A percentile compares a stretch with the other conserved stretches of the same genome.
Conservation (phyloP, 2,329 filamentous ascomycete species). For the Trichoderma pleuroti region DNA sequence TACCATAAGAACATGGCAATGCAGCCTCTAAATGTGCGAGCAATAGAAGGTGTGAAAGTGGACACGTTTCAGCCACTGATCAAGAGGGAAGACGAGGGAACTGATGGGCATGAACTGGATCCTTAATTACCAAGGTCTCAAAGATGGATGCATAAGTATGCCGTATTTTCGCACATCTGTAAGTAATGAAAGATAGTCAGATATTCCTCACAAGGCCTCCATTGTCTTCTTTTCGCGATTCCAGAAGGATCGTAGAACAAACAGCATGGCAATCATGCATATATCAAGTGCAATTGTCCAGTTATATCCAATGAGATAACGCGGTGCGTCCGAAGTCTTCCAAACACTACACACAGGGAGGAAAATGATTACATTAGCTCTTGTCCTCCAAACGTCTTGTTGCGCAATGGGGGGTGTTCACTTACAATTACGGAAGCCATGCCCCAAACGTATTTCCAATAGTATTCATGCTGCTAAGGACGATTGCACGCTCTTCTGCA, state of each 20-base stretch:
- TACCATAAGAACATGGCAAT: slow-evolving; percentile 27
- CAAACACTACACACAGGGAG: slow-evolving; percentile 24
- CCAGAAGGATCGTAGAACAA: slow-evolving; percentile 15
- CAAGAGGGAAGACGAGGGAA: slow-evolving; percentile 25
- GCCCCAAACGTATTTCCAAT: slow-evolving; percentile 41
- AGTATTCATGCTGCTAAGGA: slow-evolving; percentile 48
- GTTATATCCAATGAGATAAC: slow-evolving; percentile 38
- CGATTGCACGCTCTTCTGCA: slow-evolving; percentile 46
- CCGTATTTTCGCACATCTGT: neutral
- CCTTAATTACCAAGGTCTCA: neutral
- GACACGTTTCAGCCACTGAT: slow-evolving; percentile 12
- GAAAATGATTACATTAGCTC: too few relatives aligned
- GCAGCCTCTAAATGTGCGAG: slow-evolving; percentile 28
- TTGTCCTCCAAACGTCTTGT: neutral
- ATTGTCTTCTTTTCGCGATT: neutral
- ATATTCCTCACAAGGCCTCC: neutral
- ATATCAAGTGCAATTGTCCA: slow-evolving; percentile 29
- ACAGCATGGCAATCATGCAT: slow-evolving; percentile 23
- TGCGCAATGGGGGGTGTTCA: neutral
- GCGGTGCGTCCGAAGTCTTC: slow-evolving; percentile 35
- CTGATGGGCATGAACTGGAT: slow-evolving; percentile 26
- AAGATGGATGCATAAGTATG: neutral
- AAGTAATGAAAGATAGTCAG: neutral
- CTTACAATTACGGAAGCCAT: slow-evolving; percentile 38
- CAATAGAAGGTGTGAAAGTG: slow-evolving; percentile 24